Evolutionary conservation across 2,329 filamentous ascomycete species (phyloP), one percentile per base, ranked within the genome.

Genomic region (Aspergillus texensis): DNA sequence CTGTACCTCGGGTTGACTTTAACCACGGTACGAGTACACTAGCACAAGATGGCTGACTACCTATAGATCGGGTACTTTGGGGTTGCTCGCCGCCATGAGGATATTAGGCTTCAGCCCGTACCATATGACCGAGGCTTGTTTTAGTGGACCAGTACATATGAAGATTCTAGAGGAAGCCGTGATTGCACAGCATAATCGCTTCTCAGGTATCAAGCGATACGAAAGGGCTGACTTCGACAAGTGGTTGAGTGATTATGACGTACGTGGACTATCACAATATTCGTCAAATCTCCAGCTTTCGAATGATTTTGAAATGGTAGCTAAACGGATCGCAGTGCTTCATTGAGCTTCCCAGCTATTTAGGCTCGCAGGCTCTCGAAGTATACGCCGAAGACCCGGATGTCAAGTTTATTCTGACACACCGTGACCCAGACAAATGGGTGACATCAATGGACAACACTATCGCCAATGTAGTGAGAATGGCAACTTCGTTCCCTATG

Each of bases 331-430:
- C 9, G 6, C 11, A 71, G 71, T 69, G 67, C 9, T 54, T 72
- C 4, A 50, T 72, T 24, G 71, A 72, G 34, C 62, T 72, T 12
- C 65, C 69, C 1, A 68, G 67, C 32, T 70, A 66, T 5, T 24
- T 71, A 10, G 69, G 70, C 4, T 54, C 58, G 21, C 58, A 65
- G 5, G 16, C 69, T 1, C 55, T 72, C 1, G 60, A 68, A 21
- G 62, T 57, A 1, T 72, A 72, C 32, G 62, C 60, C 1, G 21
- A 67, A 2, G 71, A 72, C 32, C 71, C 71, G 0, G 60, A 71
- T 11, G 68, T 72, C 6, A 72, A 72, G 24, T 72, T 72, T 24
- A 72, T 72, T 21, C 55, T 72, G 11, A 72, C 70, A 0, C 67
- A 72, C 36, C 65, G 71, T n/a, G 24, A 57, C 21, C 70, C 71